These are phyloP conservation scores for Carex pumila DNA, from an alignment of 176 grass and related monocot genomes.

Conservation along the genomic window DNA sequence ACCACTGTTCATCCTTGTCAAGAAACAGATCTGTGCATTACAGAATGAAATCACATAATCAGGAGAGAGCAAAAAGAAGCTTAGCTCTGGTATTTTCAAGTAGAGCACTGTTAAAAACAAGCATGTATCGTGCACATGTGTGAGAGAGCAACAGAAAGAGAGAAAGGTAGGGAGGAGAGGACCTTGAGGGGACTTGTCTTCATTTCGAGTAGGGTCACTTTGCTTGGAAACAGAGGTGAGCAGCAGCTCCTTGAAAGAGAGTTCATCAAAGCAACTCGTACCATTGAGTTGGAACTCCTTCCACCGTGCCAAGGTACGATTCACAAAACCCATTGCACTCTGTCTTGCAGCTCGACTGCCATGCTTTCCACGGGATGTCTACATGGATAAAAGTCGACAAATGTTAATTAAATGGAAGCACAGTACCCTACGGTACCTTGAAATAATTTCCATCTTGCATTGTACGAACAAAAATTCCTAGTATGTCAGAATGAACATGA, in stretches of 20 bases:
- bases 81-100: not conserved
- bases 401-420: not conserved
- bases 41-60: not conserved
- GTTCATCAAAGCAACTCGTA: slow-evolving; percentile 52
- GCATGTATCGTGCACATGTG: not conserved
- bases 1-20: slow-evolving; percentile 71
- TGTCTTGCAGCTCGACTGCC: slow-evolving; percentile 48
- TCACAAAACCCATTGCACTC: slow-evolving; percentile 51
- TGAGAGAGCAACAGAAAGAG: not conserved
- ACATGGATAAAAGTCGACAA: slow-evolving; percentile 8
- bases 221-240: slow-evolving; percentile 3
- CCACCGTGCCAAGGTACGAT: slow-evolving; percentile 38
- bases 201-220: not conserved
- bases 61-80: not conserved
- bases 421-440: not conserved
- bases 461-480: not conserved
- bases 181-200: slow-evolving; percentile 16
- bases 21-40: slow-evolving; percentile 33
- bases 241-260: slow-evolving; percentile 20
- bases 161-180: not conserved
- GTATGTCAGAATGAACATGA: not conserved
- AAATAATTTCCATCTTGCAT: slow-evolving; percentile 10
- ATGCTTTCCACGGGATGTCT: slow-evolving; percentile 22
- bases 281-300: slow-evolving; percentile 53
- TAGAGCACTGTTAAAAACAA: not conserved